phyloP scores from a whole-genome alignment of 2,329 filamentous ascomycete genomes.

The Conoideocrella luteorostrata region DNA sequence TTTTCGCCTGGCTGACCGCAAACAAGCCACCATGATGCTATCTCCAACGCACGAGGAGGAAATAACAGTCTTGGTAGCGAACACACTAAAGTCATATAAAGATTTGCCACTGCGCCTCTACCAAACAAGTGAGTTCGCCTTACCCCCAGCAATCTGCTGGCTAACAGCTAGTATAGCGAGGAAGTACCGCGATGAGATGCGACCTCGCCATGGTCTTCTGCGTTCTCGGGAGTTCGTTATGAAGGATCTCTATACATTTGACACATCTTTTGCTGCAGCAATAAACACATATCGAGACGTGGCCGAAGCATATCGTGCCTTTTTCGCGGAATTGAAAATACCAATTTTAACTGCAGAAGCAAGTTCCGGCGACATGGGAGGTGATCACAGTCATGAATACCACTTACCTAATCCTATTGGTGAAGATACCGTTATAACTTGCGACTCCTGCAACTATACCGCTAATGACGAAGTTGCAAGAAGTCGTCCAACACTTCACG shows the following conservation, averaged over 20 bases:
- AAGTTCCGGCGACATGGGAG: conserved; percentile 94
- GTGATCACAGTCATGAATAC: conserved; percentile 88
- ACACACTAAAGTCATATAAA: conserved; percentile 72
- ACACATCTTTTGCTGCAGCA: conserved; percentile 60
- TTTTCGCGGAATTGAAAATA: conserved; percentile 78
- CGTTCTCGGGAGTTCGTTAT: conserved; percentile 89
- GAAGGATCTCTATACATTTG: conserved; percentile 98
- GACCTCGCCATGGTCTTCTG: conserved; percentile 81
- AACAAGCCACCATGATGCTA: conserved; percentile 66
- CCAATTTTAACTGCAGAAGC: conserved; percentile 82
- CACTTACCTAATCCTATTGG: conserved; percentile 75
- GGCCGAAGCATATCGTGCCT: conserved; percentile 61
- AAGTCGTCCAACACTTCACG: conserved; percentile 15
- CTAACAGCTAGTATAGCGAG: conserved; percentile 46
- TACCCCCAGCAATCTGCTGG: too few relatives aligned
- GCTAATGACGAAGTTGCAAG: conserved; percentile 82
- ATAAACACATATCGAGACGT: conserved; percentile 75
- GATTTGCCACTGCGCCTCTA: conserved; percentile 81
- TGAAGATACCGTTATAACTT: conserved; percentile 79
- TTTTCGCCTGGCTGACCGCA: conserved; percentile 75
- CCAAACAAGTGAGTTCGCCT: conserved; percentile 62
- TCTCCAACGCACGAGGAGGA: conserved; percentile 96
- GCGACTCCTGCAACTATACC: conserved; percentile 64
- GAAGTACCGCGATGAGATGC: conserved; percentile 89
- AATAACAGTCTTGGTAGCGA: conserved; percentile 74